phyloP scores from a whole-genome alignment of 441 rosid genomes.

The Arabidopsis lyrata region DNA sequence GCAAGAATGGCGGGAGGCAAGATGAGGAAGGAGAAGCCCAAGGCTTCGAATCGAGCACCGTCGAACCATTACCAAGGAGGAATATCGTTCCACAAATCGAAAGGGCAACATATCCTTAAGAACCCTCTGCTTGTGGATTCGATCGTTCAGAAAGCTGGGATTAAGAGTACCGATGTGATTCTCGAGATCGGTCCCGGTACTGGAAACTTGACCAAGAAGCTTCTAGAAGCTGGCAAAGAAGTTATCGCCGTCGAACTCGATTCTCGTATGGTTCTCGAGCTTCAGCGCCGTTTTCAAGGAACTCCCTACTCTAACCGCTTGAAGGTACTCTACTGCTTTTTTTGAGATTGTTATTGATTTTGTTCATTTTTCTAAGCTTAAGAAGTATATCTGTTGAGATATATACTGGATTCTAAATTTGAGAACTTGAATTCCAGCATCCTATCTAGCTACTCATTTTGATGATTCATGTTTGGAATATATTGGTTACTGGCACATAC shows the following conservation, averaged over 20 bases:
- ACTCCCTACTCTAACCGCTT: constrained; percentile 65
- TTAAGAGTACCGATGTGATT: constrained; percentile 77
- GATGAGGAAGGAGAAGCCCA: constrained; percentile 75
- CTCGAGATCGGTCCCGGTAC: constrained; percentile 97
- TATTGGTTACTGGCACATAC: too few relatives aligned
- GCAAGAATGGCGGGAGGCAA: constrained; percentile 85
- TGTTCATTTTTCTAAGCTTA: too few relatives aligned
- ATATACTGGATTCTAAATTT: too few relatives aligned
- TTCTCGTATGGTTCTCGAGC: constrained; percentile 92
- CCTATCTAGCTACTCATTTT: too few relatives aligned
- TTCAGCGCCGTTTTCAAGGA: constrained; percentile 88
- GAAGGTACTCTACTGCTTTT: constrained; percentile 49
- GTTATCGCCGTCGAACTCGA: constrained; percentile 90
- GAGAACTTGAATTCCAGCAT: too few relatives aligned
- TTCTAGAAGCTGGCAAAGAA: constrained; percentile 81
- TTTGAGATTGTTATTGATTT: too few relatives aligned
- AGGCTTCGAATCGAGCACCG: constrained; percentile 53
- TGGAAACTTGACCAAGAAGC: constrained; percentile 91
- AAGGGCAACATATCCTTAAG: constrained; percentile 90
- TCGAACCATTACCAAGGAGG: constrained; percentile 85
- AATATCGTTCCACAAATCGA: constrained; percentile 85
- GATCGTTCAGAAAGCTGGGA: constrained; percentile 86
- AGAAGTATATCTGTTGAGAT: too few relatives aligned
- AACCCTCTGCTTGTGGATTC: constrained; percentile 84
- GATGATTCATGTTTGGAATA: too few relatives aligned